Base-by-base conservation (phyloP, 1,139 yeast species). In the Geotrichum cucujoidarum region DNA sequence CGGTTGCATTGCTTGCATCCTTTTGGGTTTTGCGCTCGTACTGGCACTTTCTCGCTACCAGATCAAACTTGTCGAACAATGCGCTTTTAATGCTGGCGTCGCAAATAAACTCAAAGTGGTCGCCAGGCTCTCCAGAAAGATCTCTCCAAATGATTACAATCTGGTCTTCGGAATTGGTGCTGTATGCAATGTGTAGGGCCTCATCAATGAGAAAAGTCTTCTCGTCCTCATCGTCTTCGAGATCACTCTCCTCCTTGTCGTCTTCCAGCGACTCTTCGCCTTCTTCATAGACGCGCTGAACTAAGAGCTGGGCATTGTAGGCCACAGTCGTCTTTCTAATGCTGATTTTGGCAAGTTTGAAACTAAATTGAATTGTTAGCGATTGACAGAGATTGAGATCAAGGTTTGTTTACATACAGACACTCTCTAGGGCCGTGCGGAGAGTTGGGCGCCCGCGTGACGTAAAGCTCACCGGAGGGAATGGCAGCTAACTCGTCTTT, bases 81-180 rank as follows among this genome's bases (percentile, higher is more conserved):
- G 68, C 70, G 2, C 68, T 59, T 29, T 81, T 73, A 6, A 83
- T 77, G n/a, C 75, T 74, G 40, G 76, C 76, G 53, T 81, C 88
- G 48, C 89, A 77, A 17, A 84, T 74, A 66, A 88, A 90, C 65
- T 88, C 95, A 65, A 84, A 89, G 53, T 74, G 70, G 62, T 92
- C 97, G 16, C 90, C 97, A n/a, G 74, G 72, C 57, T 88, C 96
- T 24, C 95, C 96, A 44, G 83, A 83, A 45, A 81, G 63, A 57
- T 92, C 96, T 22, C 71, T 71, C 98, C 98, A 92, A 0, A 81
- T 73, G 39, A 92, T 75, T 1, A 83, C 80, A 38, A 72, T 64
- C 6, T 71, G 66, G 6, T 74, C 77, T 7, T 72, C 71, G 34
- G 67, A 62, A 38, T 71, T 69, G 38, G 62, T 61, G 55, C 71